Evolutionary conservation across 306 rosid genomes (phyloP), one percentile per base, ranked within the genome.

Genomic region (Pueraria montana): DNA sequence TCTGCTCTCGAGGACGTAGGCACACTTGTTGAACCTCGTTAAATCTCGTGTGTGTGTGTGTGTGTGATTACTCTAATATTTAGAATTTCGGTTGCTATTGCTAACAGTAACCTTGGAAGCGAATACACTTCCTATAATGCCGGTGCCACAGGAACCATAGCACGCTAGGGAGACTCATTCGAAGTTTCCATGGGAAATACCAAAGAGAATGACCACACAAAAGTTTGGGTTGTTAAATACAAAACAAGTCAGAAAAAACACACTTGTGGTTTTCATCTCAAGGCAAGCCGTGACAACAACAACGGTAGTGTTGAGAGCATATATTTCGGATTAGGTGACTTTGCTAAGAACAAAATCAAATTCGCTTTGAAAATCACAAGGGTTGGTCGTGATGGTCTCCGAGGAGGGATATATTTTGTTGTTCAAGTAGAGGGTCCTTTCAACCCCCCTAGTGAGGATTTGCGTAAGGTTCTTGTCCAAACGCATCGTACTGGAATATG

Each of bases 391-490:
- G 66, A 66, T 5, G 46, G 76, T 24, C 76, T 79, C 8, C 45
- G 68, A 1, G 83, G 83, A 52, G 83, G 83, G 48, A 55, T 80
- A n/a, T n/a, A 27, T n/a, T 80, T 79, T 58, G 30, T 11, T 58
- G 67, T 84, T 58, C 82, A 80, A 58, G 49, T 74, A 20, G 59
- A 80, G 23, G 74, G 84, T 42, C 87, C 84, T n/a, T 11, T 30
- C 23, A 80, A 80, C 40, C 87, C 74, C 32, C 84, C 72, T 1
- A 45, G 75, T 13, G n/a, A 8, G 0, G 86, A 77, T n/a, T 16
- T 83, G 16, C 79, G 79, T 12, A 83, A 61, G 43, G 75, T 79
- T n/a, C 1, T 83, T 12, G 83, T 3, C 9, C 40, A 78, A 66
- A 71, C 80, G 0, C 45, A 30, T 3, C 36, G 62, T 1, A 71